Conservation (phyloP, 495 filamentous ascomycete genomes). For the Podospora pseudocomata region DNA sequence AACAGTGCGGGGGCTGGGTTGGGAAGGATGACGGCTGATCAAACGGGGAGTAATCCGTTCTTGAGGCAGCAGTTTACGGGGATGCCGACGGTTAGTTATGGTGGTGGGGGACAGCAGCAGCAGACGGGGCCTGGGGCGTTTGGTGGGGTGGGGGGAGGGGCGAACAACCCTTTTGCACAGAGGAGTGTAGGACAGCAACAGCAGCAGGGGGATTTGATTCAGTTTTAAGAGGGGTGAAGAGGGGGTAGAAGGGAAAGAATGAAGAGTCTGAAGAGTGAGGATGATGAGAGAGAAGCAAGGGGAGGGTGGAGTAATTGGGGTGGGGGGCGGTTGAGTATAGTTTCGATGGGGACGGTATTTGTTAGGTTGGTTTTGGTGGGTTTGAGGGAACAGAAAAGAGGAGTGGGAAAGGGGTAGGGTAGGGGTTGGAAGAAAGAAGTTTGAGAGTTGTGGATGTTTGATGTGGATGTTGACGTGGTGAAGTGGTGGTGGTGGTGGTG, state of each 20-base stretch:
- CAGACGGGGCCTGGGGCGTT: constrained; percentile 71
- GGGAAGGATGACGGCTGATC: constrained; percentile 63
- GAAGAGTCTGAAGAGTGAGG: background rate
- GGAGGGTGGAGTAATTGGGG: background rate
- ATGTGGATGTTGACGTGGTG: too few relatives aligned
- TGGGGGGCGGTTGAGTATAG: background rate
- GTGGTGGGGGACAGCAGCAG: constrained; percentile 50
- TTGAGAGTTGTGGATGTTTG: too few relatives aligned
- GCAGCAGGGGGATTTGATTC: constrained; percentile 83
- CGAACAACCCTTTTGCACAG: constrained; percentile 72
- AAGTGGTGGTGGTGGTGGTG: background rate
- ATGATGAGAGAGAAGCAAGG: background rate
- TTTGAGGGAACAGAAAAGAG: background rate
- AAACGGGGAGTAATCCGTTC: constrained; percentile 91
- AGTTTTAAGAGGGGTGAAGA: constrained; percentile 55
- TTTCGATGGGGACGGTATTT: background rate
- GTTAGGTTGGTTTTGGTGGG: background rate
- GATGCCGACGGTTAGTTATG: constrained; percentile 60
- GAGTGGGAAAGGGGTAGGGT: background rate
- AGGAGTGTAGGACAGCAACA: constrained; percentile 49
- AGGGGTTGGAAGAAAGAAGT: background rate
- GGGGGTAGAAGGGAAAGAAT: background rate
- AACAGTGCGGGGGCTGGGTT: constrained; percentile 84
- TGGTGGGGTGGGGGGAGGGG: constrained; percentile 37
- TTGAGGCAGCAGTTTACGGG: constrained; percentile 75